Percentiles rank a stretch among this genome's conserved stretches.
Evolutionary conservation across 225 moss, liverwort and hornwort species (phyloP).

Genomic region (Pseudoscleropodium purum): DNA sequence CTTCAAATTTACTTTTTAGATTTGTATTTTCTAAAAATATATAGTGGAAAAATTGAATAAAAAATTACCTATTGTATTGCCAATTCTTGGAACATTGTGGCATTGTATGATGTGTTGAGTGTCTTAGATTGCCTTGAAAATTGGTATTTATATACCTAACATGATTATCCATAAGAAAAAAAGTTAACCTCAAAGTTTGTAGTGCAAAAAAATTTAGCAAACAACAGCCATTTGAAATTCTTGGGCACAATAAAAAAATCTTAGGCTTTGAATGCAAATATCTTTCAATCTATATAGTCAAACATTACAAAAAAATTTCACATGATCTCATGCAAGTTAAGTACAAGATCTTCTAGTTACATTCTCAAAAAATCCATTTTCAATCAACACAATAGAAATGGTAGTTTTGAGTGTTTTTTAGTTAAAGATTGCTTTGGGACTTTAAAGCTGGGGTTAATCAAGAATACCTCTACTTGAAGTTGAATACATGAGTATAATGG

Average conservation of each 20-base stretch:
- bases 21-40: too few species aligned
- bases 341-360: too few species aligned
- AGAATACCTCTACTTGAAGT: accelerated
- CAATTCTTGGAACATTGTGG: neutral
- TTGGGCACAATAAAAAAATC: accelerated
- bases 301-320: accelerated
- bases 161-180: neutral
- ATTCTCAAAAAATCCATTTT: too few species aligned
- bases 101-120: neutral
- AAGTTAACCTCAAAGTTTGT: too few species aligned
- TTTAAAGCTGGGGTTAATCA: neutral
- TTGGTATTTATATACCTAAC: neutral
- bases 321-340: too few species aligned
- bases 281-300: too few species aligned
- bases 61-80: too few species aligned
- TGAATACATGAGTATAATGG: neutral
- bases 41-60: too few species aligned
- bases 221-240: neutral
- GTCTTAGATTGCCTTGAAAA: neutral
- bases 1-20: too few species aligned
- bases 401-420: too few species aligned
- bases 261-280: neutral
- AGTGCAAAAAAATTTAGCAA: neutral
- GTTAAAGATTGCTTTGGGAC: too few species aligned
- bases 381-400: too few species aligned